These are phyloP conservation scores for Trichoderma oligosporum DNA, from an alignment of 2,329 filamentous ascomycete genomes.

Conservation along the genomic window DNA sequence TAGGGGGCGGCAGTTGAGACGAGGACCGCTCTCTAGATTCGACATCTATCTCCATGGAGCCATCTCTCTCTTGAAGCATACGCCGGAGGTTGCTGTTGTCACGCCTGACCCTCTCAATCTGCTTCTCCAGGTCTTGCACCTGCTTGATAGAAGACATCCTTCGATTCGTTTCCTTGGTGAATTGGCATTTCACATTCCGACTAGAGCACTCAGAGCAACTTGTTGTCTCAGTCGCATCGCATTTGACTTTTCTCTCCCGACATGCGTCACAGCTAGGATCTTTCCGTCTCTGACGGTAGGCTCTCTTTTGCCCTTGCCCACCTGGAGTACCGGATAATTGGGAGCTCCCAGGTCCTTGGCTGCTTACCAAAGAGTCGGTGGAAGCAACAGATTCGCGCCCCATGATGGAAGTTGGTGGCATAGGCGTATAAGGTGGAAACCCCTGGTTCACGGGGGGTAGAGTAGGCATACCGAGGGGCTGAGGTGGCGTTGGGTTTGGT, in stretches of 20 bases:
- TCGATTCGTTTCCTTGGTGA: slow-evolving; percentile 97
- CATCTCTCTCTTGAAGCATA: slow-evolving; percentile 52
- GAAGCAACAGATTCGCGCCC: slow-evolving; percentile 60
- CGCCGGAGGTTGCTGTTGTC: slow-evolving; percentile 73
- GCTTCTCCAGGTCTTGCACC: slow-evolving; percentile 93
- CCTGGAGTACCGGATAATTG: slow-evolving; percentile 42
- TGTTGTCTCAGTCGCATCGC: slow-evolving; percentile 91
- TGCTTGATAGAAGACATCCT: slow-evolving; percentile 99
- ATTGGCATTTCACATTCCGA: slow-evolving; percentile 94
- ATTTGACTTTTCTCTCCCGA: slow-evolving; percentile 79
- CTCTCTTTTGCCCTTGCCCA: slow-evolving; percentile 75
- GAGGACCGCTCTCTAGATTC: slow-evolving; percentile 48
- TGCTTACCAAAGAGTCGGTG: slow-evolving; percentile 54
- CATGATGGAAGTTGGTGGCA: slow-evolving; percentile 47
- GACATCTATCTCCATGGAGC: slow-evolving; percentile 48
- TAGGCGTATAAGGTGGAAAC: slow-evolving; percentile 53
- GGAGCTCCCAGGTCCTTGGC: slow-evolving; percentile 42
- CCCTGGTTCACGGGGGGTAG: slow-evolving; percentile 46
- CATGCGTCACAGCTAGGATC: slow-evolving; percentile 98
- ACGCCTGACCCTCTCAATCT: slow-evolving; percentile 73
- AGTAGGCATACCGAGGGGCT: slow-evolving; percentile 52
- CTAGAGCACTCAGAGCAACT: slow-evolving; percentile 98
- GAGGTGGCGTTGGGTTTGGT: slow-evolving; percentile 46
- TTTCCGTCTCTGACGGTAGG: slow-evolving; percentile 90
- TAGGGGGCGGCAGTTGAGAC: slow-evolving; percentile 55